These are phyloP conservation scores for Exophiala spinifera DNA, from an alignment of 2,329 filamentous ascomycete genomes.

Conservation along the genomic window DNA sequence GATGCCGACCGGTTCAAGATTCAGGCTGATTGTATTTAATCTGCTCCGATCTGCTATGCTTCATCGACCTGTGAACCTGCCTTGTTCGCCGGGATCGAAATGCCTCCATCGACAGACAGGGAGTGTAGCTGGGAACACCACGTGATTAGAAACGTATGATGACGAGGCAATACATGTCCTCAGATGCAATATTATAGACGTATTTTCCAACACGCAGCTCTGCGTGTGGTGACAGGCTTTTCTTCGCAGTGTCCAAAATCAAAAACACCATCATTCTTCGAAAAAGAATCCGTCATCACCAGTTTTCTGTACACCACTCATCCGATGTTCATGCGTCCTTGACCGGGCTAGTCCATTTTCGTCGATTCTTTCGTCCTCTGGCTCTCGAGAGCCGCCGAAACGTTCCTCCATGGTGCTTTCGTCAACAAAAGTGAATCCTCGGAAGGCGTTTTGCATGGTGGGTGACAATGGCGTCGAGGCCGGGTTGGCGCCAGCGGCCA, in stretches of 20 bases:
- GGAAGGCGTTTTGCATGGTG: conserved; percentile 96
- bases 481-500: conserved; percentile 76
- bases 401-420: conserved; percentile 91
- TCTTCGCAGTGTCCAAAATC: neutral
- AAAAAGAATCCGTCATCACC: conserved; percentile 29
- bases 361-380: conserved; percentile 34
- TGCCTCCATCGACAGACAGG: neutral
- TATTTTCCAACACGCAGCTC: conserved; percentile 4
- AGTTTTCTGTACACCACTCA: conserved; percentile 44
- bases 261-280: conserved; percentile 15
- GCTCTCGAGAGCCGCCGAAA: conserved; percentile 51
- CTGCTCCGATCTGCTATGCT: neutral
- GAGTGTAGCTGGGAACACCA: neutral
- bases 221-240: conserved; percentile 4
- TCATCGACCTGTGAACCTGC: neutral
- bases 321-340: conserved; percentile 35
- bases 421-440: conserved; percentile 98
- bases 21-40: too few relatives aligned
- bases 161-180: neutral
- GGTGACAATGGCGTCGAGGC: conserved; percentile 91
- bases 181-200: neutral
- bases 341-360: conserved; percentile 22
- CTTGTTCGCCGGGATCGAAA: neutral
- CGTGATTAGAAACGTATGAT: neutral
- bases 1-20: too few relatives aligned